Conservation (phyloP, 192 early-diverging fungal genomes). For the Umbelopsis isabellina region DNA sequence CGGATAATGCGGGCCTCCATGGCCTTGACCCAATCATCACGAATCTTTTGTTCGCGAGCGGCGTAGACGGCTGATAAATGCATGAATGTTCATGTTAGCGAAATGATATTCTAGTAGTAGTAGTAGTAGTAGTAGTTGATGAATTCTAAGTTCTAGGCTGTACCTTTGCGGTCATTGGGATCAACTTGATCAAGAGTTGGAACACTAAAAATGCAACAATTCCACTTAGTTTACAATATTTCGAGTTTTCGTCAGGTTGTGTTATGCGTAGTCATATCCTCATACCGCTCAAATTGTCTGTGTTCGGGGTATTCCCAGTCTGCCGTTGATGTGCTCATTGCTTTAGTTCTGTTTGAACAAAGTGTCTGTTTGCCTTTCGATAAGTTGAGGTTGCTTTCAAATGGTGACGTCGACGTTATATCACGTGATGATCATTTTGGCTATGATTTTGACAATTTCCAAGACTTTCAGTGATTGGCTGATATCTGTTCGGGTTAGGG, state of each 20-base stretch:
- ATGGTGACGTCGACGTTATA: background rate
- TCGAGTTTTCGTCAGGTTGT: background rate
- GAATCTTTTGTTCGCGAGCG: conserved; percentile 77
- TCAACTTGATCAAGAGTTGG: conserved; percentile 44
- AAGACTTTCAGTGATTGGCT: background rate
- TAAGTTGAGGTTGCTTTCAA: background rate
- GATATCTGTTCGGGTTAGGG: background rate
- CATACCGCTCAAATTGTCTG: conserved; percentile 42
- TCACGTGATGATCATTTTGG: background rate
- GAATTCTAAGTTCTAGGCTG: background rate
- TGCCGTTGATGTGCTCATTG: conserved; percentile 27
- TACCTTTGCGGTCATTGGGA: conserved; percentile 46
- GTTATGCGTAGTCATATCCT: background rate
- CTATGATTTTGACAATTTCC: background rate
- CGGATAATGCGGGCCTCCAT: conserved; percentile 86
- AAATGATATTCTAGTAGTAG: background rate
- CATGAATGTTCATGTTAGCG: background rate
- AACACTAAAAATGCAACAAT: conserved; percentile 27
- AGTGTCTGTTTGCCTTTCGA: conserved; percentile 3
- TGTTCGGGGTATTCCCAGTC: conserved; percentile 49
- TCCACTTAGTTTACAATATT: background rate
- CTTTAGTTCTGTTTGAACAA: background rate
- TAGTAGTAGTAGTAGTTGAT: background rate
- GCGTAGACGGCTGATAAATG: conserved; percentile 56
- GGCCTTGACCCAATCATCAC: conserved; percentile 89